Evolutionary conservation across 2,329 filamentous ascomycete species (phyloP), one percentile per base, ranked within the genome.

Genomic region (Rugonectria rugulosa): DNA sequence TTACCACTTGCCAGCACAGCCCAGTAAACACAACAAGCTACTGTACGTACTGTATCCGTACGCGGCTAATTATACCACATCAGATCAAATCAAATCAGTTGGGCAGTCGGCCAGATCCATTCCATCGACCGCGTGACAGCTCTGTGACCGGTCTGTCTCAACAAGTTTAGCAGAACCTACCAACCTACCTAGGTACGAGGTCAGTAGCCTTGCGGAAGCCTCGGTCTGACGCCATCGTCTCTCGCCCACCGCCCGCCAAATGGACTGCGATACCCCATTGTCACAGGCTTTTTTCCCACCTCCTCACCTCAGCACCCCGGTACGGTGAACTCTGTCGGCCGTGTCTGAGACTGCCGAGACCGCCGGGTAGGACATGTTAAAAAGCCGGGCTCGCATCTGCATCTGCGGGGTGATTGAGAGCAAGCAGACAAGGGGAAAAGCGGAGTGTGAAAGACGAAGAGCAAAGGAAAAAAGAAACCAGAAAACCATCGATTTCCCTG

Each of bases 201-300:
- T 44, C 20, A 31, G 37, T 19, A 15, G 27, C 38, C 29, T 31
- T 19, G 38, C 47, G 45, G 26, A 37, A 55, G 52, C 52, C 52
- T 55, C 52, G 52, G 52, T 55, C 52, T 55, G 52, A 55, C 52
- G 52, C 41, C 52, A 55, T 55, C 36, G 23, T 12, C 36, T 31
- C n/a, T n/a, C n/a, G n/a, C n/a, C n/a, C n/a, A n/a, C n/a, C 36
- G 19, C 38, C 40, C 31, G 27, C 34, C 19, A 37, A 37, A 37
- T 10, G 44, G 20, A 43, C 37, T 20, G 27, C n/a, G 44, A 31
- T 29, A 34, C 47, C 29, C n/a, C 43, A 27, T 37, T 24, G n/a
- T 55, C 52, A 55, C 52, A 55, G 47, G 52, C 52, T 55, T 55
- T 41, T 14, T 21, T 34, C 12, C 24, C 20, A 34, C 27, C n/a